Conservation (phyloP, 2,329 filamentous ascomycete genomes). For the Fusarium sp. region DNA sequence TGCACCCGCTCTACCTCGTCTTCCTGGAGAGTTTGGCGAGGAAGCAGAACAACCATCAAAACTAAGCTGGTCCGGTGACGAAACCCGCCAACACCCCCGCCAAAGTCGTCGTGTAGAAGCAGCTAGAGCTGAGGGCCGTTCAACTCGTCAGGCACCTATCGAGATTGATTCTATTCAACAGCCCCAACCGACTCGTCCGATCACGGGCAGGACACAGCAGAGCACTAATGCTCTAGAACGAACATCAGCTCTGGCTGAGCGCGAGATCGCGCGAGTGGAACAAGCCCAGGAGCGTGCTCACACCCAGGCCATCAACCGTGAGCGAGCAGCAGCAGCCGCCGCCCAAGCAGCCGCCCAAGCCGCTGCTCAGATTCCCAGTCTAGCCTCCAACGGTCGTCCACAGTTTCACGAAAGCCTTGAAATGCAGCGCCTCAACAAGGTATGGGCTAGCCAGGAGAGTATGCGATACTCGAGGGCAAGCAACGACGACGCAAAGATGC, state of each 20-base stretch:
- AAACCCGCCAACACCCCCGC: constrained; percentile 55
- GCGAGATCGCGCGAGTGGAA: constrained; percentile 65
- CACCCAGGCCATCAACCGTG: constrained; percentile 58
- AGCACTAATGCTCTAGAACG: constrained; percentile 56
- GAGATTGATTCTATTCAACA: constrained; percentile 40
- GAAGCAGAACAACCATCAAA: constrained; percentile 19
- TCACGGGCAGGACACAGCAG: constrained; percentile 35
- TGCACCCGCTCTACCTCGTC: constrained; percentile 39
- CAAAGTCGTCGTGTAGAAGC: constrained; percentile 57
- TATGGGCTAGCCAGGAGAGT: constrained; percentile 67
- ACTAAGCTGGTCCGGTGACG: constrained; percentile 3
- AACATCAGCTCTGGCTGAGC: constrained; percentile 61
- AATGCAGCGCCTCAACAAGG: constrained; percentile 64
- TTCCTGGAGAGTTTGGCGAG: constrained; percentile 35
- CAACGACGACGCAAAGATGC: constrained; percentile 66
- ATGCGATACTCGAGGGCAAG: constrained; percentile 55
- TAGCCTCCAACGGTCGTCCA: constrained; percentile 45
- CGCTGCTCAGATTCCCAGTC: constrained; percentile 43
- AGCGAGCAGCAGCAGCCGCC: constrained; percentile 51
- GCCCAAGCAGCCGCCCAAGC: constrained; percentile 49
- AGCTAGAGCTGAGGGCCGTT: constrained; percentile 37
- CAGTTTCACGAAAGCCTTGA: constrained; percentile 61
- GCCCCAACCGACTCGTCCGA: constrained; percentile 30
- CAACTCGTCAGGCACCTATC: constrained; percentile 45
- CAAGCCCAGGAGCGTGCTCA: constrained; percentile 64